Evolutionary conservation across 139 green algal species (phyloP), one percentile per base, ranked within the genome.

Genomic region (Coccomyxa sp.): DNA sequence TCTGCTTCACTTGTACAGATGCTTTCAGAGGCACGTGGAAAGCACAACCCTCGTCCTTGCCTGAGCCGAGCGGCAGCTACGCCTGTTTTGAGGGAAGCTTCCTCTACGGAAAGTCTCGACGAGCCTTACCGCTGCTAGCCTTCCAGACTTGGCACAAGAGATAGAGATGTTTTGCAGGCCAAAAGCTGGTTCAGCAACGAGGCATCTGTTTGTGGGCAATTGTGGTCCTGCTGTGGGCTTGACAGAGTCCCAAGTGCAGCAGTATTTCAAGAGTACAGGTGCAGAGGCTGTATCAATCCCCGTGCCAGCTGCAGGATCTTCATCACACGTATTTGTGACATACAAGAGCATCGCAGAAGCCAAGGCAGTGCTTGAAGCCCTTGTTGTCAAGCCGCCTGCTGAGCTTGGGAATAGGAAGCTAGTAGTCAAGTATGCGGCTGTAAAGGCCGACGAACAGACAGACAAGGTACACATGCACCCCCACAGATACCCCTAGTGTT

Each of bases 151-250:
- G n/a, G n/a, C n/a, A n/a, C n/a, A n/a, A n/a, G n/a, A n/a, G n/a
- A n/a, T n/a, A n/a, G n/a, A n/a, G n/a, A 81, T 75, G 68, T 82
- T 82, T 29, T n/a, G 27, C 8, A 33, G 39, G 18, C 73, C 79
- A 36, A 81, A 77, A 40, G 24, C 31, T 29, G 38, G 44, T 22
- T n/a, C 64, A 5, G 81, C 80, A 22, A 92, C 82, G 0, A 31
- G 78, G 0, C 81, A 92, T 74, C 72, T 93, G 36, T 88, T 91
- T 9, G 77, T 93, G 7, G 89, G 82, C 69, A 93, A 93, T 72
- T 86, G 77, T 50, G 84, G 88, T 0, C 74, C 82, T 18, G 34
- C 50, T 6, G 70, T 89, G 1, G 87, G 84, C 8, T 16, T 86
- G 12, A 34, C 34, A 8, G 31, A 39, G 10, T 38, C 80, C 0